Evolutionary conservation across 2,329 filamentous ascomycete species (phyloP), one percentile per base, ranked within the genome.

Genomic region (Trichoderma sp.): DNA sequence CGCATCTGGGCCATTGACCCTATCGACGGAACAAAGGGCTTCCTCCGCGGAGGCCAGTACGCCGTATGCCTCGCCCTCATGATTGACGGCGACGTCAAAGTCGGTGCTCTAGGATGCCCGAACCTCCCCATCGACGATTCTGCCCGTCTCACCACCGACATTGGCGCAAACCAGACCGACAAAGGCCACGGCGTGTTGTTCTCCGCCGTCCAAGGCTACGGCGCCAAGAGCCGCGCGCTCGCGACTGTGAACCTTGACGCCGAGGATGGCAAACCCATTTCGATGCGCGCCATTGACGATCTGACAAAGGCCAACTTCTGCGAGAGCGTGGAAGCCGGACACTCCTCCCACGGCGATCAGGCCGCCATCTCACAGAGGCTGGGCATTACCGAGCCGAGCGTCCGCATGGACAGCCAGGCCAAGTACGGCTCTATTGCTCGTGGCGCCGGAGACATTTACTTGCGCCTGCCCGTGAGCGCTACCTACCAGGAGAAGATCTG

Each of bases 401-500:
- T 99, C 70, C 89, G 95, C 72, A 96, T 99, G 91, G 96, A 99
- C 83, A 97, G 93, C 64, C 96, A 99, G 82, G 95, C 96, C 75
- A 99, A 99, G 82, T 99, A 99, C 81, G 95, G 91, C 71, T 96
- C 92, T 43, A 97, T 99, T 78, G 96, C 96, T 43, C 87, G 96
- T 71, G 96, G 96, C 56, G 94, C 94, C 5, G 96, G 94, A 60
- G 96, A 99, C 77, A 90, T 99, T 73, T 99, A 99, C 82, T 86
- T 99, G 69, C 88, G 96, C 66, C 83, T 99, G 69, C 96, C 96
- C 4, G 91, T 93, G 70, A 91, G 88, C 78, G 91, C 90, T 74
- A 90, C 91, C 66, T 99, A 99, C 82, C 89, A 97, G 79, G 96
- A 99, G 86, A 99, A 99, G 88, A 99, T 99, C 74, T 99, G 96